Base-by-base conservation (phyloP, 306 rosid species). In the Sophora flavescens region DNA sequence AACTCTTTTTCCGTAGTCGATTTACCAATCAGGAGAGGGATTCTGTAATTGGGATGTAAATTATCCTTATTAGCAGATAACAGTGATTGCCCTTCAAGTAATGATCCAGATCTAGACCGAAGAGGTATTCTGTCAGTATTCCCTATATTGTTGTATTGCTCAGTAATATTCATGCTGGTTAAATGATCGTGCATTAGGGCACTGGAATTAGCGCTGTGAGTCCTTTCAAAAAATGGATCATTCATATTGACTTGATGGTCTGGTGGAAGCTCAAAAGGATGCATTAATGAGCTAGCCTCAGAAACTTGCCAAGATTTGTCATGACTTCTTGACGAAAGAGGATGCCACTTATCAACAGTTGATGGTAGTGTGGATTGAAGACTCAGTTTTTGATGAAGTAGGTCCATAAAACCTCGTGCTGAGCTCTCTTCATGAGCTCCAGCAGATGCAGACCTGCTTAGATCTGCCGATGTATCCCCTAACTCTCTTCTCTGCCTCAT, bases 331-430 rank as follows among this genome's bases (percentile, higher is more conserved):
- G 89, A 84, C 33, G 87, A 80, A 58, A 89, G 81, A 53, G 88
- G 79, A 80, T 81, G 84, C 86, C 82, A 82, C 69, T 79, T 78
- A 79, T 83, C 93, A 78, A 78, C 69, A 76, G 67, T 63, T 45
- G 87, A 75, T 57, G 86, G 68, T 70, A 82, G 83, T 12, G 80
- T 3, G 15, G 84, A 70, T 54, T 59, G 91, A 48, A 78, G 84
- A 68, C 84, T 86, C 69, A 86, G 13, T 57, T 86, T 85, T 48
- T 86, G 86, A 76, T 84, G 83, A 67, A 86, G 84, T 61, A 87
- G 84, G 68, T 85, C 91, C 78, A 72, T 53, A 35, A 87, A 80
- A 82, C 74, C 75, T 35, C 83, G 80, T 12, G 77, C 72, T 28
- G 93, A 83, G 77, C 83, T 80, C 41, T 83, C 88, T 17, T 75